Evolutionary conservation across 2,329 filamentous ascomycete genomes (phyloP).

Genomic region (Cladophialophora exuberans): DNA sequence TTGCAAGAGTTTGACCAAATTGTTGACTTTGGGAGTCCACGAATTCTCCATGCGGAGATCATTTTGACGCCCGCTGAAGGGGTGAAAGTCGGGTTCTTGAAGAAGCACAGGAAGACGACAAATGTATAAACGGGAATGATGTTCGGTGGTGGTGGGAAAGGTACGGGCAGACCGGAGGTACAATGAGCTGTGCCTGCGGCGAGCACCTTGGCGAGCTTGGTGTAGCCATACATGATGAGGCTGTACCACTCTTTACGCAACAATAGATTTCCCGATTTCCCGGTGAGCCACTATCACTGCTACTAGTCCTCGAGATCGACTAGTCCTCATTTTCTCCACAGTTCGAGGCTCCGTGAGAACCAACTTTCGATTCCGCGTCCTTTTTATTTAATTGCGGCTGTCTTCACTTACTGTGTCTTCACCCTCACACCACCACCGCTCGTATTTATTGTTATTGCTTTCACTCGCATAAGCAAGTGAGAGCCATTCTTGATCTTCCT

Average conservation of each 20-base stretch:
- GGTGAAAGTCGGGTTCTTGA: constrained; percentile 33
- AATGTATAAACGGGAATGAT: background rate
- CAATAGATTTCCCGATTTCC: background rate
- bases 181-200: no score
- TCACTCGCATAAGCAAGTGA: constrained; percentile 1
- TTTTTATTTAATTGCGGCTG: no score
- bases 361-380: no score
- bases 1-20: constrained; percentile 47
- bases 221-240: background rate
- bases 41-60: constrained; percentile 29
- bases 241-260: background rate
- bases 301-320: no score
- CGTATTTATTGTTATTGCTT: background rate
- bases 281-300: no score
- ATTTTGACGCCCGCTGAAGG: constrained; percentile 33
- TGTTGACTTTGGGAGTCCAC: constrained; percentile 34
- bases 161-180: no score
- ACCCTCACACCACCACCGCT: background rate
- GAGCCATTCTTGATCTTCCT: background rate
- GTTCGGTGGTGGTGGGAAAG: background rate
- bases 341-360: no score
- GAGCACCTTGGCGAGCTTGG: no score
- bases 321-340: no score
- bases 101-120: constrained; percentile 7
- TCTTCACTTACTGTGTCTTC: background rate